Base-by-base conservation (phyloP, 345 rosid species). In the Erucastrum elatum region DNA sequence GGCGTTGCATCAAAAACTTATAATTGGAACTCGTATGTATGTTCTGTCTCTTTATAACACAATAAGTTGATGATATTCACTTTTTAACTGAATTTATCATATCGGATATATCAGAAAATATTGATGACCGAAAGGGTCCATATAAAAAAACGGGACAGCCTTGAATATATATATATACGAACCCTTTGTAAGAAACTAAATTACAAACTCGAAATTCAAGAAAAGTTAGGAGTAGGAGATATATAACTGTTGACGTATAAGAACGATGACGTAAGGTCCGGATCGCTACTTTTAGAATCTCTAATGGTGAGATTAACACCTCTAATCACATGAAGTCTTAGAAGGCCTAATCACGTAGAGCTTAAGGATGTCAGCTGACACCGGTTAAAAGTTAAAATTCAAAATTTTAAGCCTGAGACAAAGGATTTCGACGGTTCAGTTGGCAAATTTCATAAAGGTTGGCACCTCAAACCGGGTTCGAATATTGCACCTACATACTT, bases 291-390 rank as follows among this genome's bases (percentile, higher is more conserved):
- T 0, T 59, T 51, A 46, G 88, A 83, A 73, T 94, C 98, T 73
- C 98, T 88, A 39, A 94, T 76, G 26, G 98, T 98, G 61, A 94
- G 98, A 81, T 91, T 90, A 1, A 89, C 82, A 27, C 98, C 98
- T 63, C 86, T 86, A n/a, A 74, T 77, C 68, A 94, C 89, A 71
- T 82, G 90, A 82, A 94, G 75, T 44, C 92, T 83, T 15, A 94
- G 89, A 84, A 94, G 83, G 25, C 97, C 98, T 82, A 91, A 25
- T 21, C 21, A 21, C 21, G 21, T 21, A 21, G 21, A 21, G 21
- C 21, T 21, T 21, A 21, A 21, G 21, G 21, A 21, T 21, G 21
- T 21, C 21, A 21, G 21, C 21, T 21, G 21, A 21, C 21, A 21
- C 21, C 21, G 21, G 21, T 21, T 21, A 21, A 21, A 21, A 21